These are phyloP conservation scores for Daldinia sp. DNA, from an alignment of 2,329 filamentous ascomycete genomes.

Conservation along the genomic window DNA sequence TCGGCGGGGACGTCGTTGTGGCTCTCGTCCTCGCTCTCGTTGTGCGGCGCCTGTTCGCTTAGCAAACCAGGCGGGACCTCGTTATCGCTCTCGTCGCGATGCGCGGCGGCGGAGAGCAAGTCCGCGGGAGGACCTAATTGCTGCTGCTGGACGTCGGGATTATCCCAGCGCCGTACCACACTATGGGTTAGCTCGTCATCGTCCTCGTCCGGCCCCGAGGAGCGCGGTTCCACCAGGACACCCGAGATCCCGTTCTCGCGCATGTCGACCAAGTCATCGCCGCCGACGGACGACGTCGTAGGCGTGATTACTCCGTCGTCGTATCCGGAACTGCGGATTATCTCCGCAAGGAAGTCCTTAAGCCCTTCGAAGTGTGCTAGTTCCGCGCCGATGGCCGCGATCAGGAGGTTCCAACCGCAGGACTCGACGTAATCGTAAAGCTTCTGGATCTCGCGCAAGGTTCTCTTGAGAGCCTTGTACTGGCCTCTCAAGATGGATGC, in stretches of 20 bases:
- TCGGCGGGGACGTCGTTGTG: conserved; percentile 65
- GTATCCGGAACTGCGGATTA: conserved; percentile 52
- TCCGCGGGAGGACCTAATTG: conserved; percentile 55
- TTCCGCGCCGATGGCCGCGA: conserved; percentile 81
- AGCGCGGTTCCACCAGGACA: not conserved
- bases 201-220: conserved; percentile 36
- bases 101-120: conserved; percentile 51
- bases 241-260: conserved; percentile 19
- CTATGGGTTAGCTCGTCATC: conserved; percentile 50
- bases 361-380: conserved; percentile 74
- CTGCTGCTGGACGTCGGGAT: conserved; percentile 51
- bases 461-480: conserved; percentile 68
- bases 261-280: conserved; percentile 38
- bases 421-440: conserved; percentile 67
- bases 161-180: conserved; percentile 53
- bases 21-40: conserved; percentile 38
- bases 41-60: conserved; percentile 34
- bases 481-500: conserved; percentile 60
- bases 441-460: conserved; percentile 65
- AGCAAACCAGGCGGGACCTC: conserved; percentile 44
- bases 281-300: not conserved
- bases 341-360: conserved; percentile 63
- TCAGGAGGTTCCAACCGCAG: conserved; percentile 78
- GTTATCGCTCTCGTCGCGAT: conserved; percentile 39
- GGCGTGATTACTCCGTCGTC: conserved; percentile 40